Percentiles rank a stretch among this genome's conserved stretches.
Evolutionary conservation across 129 eudicot species (phyloP).

Genomic region (Logfia minima): DNA sequence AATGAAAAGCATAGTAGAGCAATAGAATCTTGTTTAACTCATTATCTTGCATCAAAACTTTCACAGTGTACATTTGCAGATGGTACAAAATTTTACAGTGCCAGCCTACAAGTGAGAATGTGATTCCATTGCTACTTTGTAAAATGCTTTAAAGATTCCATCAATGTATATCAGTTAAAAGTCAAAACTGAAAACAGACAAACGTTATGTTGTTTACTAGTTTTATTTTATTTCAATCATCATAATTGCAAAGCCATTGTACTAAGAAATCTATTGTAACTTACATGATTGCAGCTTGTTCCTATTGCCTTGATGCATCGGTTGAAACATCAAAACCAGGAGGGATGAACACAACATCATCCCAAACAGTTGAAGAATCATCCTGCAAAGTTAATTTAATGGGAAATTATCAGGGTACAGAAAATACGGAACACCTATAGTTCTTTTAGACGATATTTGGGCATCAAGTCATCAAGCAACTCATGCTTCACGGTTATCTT

Average conservation of each 20-base stretch:
- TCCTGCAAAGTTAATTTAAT: conserved; percentile 50
- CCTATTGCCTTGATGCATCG: conserved; percentile 38
- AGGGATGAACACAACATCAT: conserved; percentile 93
- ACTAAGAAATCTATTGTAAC: conserved; percentile 11
- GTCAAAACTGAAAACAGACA: neutral
- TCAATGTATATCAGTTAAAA: neutral
- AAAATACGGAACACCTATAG: neutral
- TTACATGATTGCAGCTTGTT: conserved; percentile 18
- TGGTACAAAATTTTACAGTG: conserved; percentile 23
- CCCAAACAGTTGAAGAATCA: conserved; percentile 51
- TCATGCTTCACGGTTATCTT: neutral
- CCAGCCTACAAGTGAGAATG: conserved; percentile 23
- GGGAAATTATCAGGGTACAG: neutral
- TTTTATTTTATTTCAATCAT: conserved; percentile 1
- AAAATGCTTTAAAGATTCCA: conserved; percentile 17
- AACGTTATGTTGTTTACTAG: conserved; percentile 8
- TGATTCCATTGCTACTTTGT: conserved; percentile 19
- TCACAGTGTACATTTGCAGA: conserved; percentile 14
- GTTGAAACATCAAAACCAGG: conserved; percentile 85
- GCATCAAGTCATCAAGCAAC: neutral
- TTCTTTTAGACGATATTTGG: neutral
- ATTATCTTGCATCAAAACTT: conserved; percentile 12
- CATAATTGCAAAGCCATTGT: neutral
- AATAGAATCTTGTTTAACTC: neutral
- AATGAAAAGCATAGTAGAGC: no score